A percentile compares a stretch with the other conserved stretches of the same genome.
These are phyloP conservation scores for Xylaria venustula DNA, from an alignment of 495 filamentous ascomycete species.

Conservation along the genomic window DNA sequence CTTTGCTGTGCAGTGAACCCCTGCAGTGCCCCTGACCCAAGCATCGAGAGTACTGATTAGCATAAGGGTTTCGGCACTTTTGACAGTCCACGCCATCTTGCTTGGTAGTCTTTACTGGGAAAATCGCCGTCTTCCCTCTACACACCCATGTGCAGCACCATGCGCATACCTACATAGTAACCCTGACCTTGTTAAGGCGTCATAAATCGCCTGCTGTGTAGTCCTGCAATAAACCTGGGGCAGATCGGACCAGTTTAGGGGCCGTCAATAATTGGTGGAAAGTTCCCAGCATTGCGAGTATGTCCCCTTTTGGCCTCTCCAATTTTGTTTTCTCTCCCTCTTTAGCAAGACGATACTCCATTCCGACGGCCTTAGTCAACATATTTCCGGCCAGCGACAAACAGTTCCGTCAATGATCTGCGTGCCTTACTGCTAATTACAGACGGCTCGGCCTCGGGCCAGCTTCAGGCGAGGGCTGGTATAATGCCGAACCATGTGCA, in stretches of 20 bases:
- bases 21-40: no score
- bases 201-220: no score
- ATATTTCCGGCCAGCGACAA: neutral
- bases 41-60: no score
- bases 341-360: neutral
- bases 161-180: no score
- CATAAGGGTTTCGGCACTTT: no score
- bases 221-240: neutral
- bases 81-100: no score
- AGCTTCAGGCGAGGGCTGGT: conserved; percentile 3
- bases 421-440: neutral
- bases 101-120: no score
- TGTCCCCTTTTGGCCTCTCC: neutral
- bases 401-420: neutral
- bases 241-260: neutral
- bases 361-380: neutral
- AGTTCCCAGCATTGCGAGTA: neutral
- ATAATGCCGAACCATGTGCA: neutral
- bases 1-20: no score
- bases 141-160: no score
- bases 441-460: neutral
- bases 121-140: no score
- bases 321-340: neutral
- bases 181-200: no score
- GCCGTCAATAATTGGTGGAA: conserved; percentile 13